Conservation (phyloP, 73 alveolate species). For the Blepharisma japonicum region DNA sequence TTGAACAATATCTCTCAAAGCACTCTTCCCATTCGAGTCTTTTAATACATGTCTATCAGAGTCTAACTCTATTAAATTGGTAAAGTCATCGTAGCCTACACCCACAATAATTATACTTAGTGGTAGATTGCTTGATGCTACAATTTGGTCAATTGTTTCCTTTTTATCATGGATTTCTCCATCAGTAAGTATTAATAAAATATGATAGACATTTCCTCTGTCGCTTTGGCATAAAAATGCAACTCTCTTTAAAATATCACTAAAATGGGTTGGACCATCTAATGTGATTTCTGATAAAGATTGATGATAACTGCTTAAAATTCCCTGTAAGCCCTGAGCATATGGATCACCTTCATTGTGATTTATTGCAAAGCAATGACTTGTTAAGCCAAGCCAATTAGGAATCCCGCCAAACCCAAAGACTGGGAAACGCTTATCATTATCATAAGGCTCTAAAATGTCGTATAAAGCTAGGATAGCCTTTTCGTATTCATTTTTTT, state of each 20-base stretch:
- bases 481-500: conserved; percentile 66
- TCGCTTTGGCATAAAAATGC: conserved; percentile 38
- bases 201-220: conserved; percentile 39
- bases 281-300: conserved; percentile 57
- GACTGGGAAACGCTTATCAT: conserved; percentile 83
- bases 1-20: conserved; percentile 79
- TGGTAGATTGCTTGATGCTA: conserved; percentile 73
- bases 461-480: conserved; percentile 79
- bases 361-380: conserved; percentile 86
- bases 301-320: conserved; percentile 60
- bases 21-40: conserved; percentile 47
- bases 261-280: conserved; percentile 89
- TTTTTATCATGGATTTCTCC: conserved; percentile 87
- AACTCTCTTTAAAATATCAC: conserved; percentile 48
- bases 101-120: conserved; percentile 80
- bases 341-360: conserved; percentile 69
- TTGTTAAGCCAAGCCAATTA: conserved; percentile 26
- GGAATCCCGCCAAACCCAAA: conserved; percentile 92
- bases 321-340: conserved; percentile 70
- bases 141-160: conserved; percentile 65
- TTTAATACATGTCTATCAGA: conserved; percentile 60
- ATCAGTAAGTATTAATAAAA: conserved; percentile 78
- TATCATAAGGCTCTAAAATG: conserved; percentile 83
- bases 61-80: conserved; percentile 72
- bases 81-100: conserved; percentile 69